phyloP scores from a whole-genome alignment of 805 yeast species.

The Candida suzukii region DNA sequence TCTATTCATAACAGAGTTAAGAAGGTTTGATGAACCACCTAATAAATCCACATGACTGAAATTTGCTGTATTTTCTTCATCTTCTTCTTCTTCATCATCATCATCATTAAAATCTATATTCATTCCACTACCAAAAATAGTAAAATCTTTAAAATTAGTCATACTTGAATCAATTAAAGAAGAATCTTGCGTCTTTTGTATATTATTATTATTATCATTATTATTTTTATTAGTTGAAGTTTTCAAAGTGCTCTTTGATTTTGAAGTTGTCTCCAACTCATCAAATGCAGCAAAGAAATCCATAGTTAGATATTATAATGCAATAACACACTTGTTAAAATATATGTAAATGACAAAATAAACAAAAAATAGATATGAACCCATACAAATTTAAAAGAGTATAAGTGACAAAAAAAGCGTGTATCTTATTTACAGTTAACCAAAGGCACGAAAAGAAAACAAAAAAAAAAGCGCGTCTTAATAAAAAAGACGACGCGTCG shows the following conservation, averaged over 20 bases:
- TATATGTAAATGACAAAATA: no score
- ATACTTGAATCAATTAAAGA: not conserved
- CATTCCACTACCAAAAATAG: not conserved
- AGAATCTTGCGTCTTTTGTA: not conserved
- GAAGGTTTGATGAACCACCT: conserved; percentile 9
- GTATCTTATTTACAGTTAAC: no score
- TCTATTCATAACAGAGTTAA: conserved; percentile 10
- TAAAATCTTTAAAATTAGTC: not conserved
- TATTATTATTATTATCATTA: not conserved
- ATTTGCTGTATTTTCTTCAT: not conserved
- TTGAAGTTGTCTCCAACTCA: conserved; percentile 7
- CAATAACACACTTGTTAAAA: not conserved
- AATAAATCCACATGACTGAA: not conserved
- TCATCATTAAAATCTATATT: not conserved
- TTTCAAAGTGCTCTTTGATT: conserved; percentile 2
- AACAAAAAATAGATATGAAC: no score
- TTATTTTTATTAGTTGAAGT: not conserved
- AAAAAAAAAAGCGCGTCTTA: not conserved
- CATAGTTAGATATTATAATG: conserved; percentile 4
- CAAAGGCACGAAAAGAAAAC: not conserved
- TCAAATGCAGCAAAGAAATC: conserved; percentile 14
- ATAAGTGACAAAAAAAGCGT: no score
- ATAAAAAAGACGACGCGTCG: no score
- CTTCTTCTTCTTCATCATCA: not conserved
- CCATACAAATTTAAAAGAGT: no score